Evolutionary conservation across 306 rosid genomes (phyloP).

Genomic region (Vicia sativa): DNA sequence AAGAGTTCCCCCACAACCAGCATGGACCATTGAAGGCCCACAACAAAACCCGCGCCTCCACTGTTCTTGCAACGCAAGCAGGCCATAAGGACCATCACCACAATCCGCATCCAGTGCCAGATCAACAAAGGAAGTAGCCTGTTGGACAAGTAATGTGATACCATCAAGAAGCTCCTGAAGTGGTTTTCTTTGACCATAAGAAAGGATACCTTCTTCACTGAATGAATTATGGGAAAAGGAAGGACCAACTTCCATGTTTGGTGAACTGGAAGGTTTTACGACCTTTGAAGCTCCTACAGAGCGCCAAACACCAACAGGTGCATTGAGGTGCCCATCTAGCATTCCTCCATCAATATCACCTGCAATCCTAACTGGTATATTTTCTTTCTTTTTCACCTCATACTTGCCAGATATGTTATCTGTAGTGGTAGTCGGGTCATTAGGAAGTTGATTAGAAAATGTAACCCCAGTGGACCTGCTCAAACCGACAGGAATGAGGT

Average conservation of each 20-base stretch:
- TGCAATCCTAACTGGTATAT: slow-evolving; percentile 84
- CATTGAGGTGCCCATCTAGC: slow-evolving; percentile 84
- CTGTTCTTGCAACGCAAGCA: slow-evolving; percentile 96
- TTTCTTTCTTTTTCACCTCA: slow-evolving; percentile 87
- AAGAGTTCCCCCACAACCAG: slow-evolving; percentile 98
- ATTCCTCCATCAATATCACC: slow-evolving; percentile 89
- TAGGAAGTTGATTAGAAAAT: slow-evolving; percentile 64
- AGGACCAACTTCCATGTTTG: slow-evolving; percentile 71
- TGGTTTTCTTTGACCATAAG: slow-evolving; percentile 87
- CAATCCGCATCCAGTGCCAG: slow-evolving; percentile 87
- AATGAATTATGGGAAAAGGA: slow-evolving; percentile 80
- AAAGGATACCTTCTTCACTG: slow-evolving; percentile 84
- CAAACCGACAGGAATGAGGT: slow-evolving; percentile 58
- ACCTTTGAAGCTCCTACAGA: slow-evolving; percentile 79
- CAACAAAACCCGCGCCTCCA: slow-evolving; percentile 98
- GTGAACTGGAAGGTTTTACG: slow-evolving; percentile 71
- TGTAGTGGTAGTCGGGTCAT: slow-evolving; percentile 63
- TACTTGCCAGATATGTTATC: slow-evolving; percentile 69
- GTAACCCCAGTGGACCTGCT: slow-evolving; percentile 56
- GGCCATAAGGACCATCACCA: slow-evolving; percentile 97
- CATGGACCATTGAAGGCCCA: slow-evolving; percentile 96
- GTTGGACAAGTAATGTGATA: slow-evolving; percentile 84
- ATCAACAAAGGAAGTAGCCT: slow-evolving; percentile 93
- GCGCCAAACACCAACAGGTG: slow-evolving; percentile 98
- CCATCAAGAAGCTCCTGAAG: slow-evolving; percentile 99